Evolutionary conservation across 768 basidiomycete species (phyloP).

Genomic region (Serendipita sp.): DNA sequence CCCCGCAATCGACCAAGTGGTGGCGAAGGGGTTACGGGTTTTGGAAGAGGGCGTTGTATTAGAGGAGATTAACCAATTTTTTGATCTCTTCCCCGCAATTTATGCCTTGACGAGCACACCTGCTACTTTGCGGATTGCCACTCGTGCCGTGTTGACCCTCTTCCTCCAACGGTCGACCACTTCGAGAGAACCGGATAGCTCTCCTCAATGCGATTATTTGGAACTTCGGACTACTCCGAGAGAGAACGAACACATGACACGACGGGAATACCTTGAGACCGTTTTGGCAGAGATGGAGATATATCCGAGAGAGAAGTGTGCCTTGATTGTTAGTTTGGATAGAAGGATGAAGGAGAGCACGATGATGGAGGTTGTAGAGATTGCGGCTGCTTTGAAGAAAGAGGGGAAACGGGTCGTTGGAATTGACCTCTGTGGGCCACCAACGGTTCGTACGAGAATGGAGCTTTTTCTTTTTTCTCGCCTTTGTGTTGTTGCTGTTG

Average conservation of each 20-base stretch:
- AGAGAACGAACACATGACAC: conserved; percentile 38
- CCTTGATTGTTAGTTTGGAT: conserved; percentile 63
- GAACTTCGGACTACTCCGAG: conserved; percentile 77
- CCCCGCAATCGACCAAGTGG: conserved; percentile 17
- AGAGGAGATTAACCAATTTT: conserved; percentile 53
- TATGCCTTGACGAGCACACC: conserved; percentile 60
- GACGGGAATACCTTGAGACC: conserved; percentile 42
- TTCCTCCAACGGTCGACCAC: conserved; percentile 31
- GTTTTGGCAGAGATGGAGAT: conserved; percentile 50
- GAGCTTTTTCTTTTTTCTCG: background rate
- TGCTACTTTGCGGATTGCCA: conserved; percentile 34
- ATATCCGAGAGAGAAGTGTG: conserved; percentile 36
- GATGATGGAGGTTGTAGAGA: conserved; percentile 38
- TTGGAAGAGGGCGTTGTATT: conserved; percentile 30
- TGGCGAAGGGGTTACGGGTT: conserved; percentile 26
- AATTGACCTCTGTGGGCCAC: conserved; percentile 70
- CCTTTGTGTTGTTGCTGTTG: background rate
- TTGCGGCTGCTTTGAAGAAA: conserved; percentile 38
- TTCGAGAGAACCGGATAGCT: conserved; percentile 20
- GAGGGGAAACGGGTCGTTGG: conserved; percentile 55
- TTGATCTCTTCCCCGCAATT: conserved; percentile 58
- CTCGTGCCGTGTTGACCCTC: conserved; percentile 45
- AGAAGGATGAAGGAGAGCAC: conserved; percentile 41
- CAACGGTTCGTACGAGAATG: conserved; percentile 28
- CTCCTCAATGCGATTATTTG: conserved; percentile 45